Evolutionary conservation across 2,329 filamentous ascomycete genomes (phyloP).

Genomic region (Metarhizium guizhouense): DNA sequence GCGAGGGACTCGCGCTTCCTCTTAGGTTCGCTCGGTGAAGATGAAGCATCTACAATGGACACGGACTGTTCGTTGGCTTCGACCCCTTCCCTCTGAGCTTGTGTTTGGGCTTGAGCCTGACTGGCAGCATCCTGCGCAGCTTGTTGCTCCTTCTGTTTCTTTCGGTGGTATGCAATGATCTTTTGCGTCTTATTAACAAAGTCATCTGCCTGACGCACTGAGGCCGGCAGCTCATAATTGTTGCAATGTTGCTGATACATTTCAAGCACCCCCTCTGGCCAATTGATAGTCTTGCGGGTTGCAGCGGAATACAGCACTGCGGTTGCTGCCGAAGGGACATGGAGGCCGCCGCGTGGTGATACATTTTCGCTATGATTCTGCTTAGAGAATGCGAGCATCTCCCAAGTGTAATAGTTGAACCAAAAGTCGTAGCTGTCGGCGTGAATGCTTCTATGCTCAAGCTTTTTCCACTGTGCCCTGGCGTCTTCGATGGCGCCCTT

Average conservation of each 20-base stretch:
- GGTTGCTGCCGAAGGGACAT: conserved; percentile 66
- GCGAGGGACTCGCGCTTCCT: conserved; percentile 61
- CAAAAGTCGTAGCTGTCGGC: conserved; percentile 86
- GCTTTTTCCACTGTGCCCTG: conserved; percentile 64
- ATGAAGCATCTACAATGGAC: conserved; percentile 20
- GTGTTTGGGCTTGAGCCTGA: conserved; percentile 8
- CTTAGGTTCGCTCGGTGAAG: conserved; percentile 41
- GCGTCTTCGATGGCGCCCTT: conserved; percentile 70
- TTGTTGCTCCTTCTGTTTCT: conserved; percentile 54
- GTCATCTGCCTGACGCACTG: conserved; percentile 65
- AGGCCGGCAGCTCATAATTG: conserved; percentile 74
- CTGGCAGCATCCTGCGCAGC: conserved; percentile 39
- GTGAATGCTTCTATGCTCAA: conserved; percentile 54
- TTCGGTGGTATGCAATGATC: conserved; percentile 52
- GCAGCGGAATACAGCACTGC: conserved; percentile 66
- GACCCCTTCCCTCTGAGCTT: not conserved
- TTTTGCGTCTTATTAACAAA: conserved; percentile 62
- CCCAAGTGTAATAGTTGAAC: conserved; percentile 87
- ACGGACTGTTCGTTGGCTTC: conserved; percentile 14
- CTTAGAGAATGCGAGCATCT: conserved; percentile 58
- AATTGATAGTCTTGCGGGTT: conserved; percentile 54
- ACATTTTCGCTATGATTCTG: conserved; percentile 35
- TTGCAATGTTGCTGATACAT: conserved; percentile 75
- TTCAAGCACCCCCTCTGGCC: conserved; percentile 67
- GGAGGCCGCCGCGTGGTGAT: conserved; percentile 33